Conservation (phyloP, 2,329 filamentous ascomycete species). For the Hymenoscyphus repandus region DNA sequence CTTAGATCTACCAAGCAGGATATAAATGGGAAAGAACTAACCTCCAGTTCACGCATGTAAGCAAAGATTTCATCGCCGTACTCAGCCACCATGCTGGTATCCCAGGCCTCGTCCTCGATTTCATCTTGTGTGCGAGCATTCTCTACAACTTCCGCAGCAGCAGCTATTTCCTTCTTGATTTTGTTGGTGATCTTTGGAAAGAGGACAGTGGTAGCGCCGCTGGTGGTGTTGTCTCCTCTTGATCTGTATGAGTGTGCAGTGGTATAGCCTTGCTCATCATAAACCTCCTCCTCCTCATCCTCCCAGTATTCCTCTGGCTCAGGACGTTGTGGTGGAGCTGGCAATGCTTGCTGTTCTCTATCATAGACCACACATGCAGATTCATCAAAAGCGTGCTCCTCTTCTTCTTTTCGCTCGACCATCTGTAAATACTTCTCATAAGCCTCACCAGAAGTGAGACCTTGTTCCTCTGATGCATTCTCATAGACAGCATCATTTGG, state of each 20-base stretch:
- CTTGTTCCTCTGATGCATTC: slow-evolving; percentile 12
- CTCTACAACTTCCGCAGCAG: slow-evolving; percentile 38
- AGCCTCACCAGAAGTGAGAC: slow-evolving; percentile 1
- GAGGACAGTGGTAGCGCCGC: slow-evolving; percentile 57
- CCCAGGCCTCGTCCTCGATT: slow-evolving; percentile 82
- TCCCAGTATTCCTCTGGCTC: slow-evolving; percentile 72
- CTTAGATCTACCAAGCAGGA: background rate
- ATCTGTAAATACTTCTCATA: slow-evolving; percentile 31
- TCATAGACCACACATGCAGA: slow-evolving; percentile 3
- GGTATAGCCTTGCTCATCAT: slow-evolving; percentile 63
- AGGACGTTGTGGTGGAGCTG: slow-evolving; percentile 29
- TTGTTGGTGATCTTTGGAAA: slow-evolving; percentile 68
- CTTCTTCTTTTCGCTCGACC: slow-evolving; percentile 9
- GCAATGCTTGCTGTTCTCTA: slow-evolving; percentile 14
- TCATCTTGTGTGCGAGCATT: slow-evolving; percentile 55
- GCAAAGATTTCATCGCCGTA: slow-evolving; percentile 94
- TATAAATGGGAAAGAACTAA: slow-evolving; percentile 32
- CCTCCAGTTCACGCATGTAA: slow-evolving; percentile 88
- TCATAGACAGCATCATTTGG: slow-evolving; percentile 18
- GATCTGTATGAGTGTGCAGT: slow-evolving; percentile 76
- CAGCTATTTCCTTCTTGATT: slow-evolving; percentile 66
- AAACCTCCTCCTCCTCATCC: slow-evolving; percentile 62
- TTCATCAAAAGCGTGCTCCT: slow-evolving; percentile 7
- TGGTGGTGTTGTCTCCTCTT: slow-evolving; percentile 67
- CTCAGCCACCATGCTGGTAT: slow-evolving; percentile 96